A percentile compares a stretch with the other conserved stretches of the same genome.
phyloP scores from a whole-genome alignment of 2,329 filamentous ascomycete species.

The Colletotrichum limetticola region DNA sequence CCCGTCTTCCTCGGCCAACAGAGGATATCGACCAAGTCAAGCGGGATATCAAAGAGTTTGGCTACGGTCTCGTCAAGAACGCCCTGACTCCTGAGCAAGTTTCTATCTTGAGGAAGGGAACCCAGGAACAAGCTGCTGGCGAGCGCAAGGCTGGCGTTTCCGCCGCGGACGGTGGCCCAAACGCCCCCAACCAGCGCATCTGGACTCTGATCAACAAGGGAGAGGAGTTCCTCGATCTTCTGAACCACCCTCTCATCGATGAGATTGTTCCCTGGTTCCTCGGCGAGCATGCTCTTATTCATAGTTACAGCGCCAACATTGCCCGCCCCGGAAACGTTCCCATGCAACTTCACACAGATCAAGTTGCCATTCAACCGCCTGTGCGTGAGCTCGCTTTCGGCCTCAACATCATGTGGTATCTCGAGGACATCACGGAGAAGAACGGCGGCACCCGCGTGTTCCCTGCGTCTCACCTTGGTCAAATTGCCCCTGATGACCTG shows the following conservation, averaged over 20 bases:
- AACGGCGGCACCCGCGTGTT: background rate
- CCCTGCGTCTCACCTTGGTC: background rate
- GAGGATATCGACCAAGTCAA: slow-evolving; percentile 21
- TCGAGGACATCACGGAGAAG: background rate
- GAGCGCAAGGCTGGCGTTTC: slow-evolving; percentile 2
- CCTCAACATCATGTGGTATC: background rate
- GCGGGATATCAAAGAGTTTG: slow-evolving; percentile 15
- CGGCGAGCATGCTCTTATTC: background rate
- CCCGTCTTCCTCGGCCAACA: background rate
- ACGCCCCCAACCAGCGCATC: slow-evolving; percentile 4
- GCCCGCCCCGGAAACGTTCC: background rate
- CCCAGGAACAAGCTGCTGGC: slow-evolving; percentile 11
- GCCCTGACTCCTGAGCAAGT: slow-evolving; percentile 7
- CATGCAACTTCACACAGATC: background rate
- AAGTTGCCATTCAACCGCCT: background rate
- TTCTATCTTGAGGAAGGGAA: slow-evolving; percentile 8
- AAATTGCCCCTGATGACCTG: background rate
- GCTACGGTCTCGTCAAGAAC: slow-evolving; percentile 22
- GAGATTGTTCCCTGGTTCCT: slow-evolving; percentile 15
- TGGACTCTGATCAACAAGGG: slow-evolving; percentile 24
- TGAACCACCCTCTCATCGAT: slow-evolving; percentile 24
- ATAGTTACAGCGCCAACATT: too few relatives aligned
- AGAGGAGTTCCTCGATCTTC: slow-evolving; percentile 11
- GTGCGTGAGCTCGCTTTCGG: background rate
- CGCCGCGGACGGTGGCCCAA: background rate